phyloP scores from a whole-genome alignment of 2,329 filamentous ascomycete species.

The Aureobasidium zeae region DNA sequence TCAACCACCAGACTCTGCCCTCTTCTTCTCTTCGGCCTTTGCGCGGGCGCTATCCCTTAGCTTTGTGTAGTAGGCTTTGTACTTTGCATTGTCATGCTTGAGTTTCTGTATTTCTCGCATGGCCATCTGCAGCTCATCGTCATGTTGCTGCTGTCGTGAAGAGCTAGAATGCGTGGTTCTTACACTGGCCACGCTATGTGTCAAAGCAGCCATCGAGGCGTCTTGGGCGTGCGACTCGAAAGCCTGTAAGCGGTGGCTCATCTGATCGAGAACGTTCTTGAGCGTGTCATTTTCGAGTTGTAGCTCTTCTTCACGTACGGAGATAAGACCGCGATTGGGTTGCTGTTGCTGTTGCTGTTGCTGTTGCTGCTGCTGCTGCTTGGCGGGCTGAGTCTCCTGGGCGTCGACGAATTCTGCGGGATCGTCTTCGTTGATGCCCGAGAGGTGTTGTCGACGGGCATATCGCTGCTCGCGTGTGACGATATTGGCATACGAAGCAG shows the following conservation, averaged over 20 bases:
- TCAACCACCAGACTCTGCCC: not conserved
- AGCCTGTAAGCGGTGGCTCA: conserved; percentile 78
- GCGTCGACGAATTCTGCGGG: conserved; percentile 83
- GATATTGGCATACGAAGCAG: conserved; percentile 87
- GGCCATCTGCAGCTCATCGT: conserved; percentile 6
- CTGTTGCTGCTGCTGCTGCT: too few species aligned
- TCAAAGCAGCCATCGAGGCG: conserved; percentile 61
- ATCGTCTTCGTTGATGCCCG: conserved; percentile 44
- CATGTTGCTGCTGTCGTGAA: conserved; percentile 2
- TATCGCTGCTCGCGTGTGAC: conserved; percentile 43
- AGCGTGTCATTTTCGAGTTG: conserved; percentile 79
- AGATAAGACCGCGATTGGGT: conserved; percentile 33
- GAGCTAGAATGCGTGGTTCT: conserved; percentile 1
- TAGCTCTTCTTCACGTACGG: conserved; percentile 59
- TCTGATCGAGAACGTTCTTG: conserved; percentile 74
- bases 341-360: too few species aligned
- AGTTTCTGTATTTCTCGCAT: conserved; percentile 10
- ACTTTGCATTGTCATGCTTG: conserved; percentile 9
- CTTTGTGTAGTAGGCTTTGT: conserved; percentile 2
- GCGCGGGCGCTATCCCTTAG: conserved; percentile 17
- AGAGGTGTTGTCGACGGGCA: conserved; percentile 34
- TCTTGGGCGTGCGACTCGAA: conserved; percentile 91
- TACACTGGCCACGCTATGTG: conserved; percentile 57
- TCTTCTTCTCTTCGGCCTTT: conserved; percentile 14
- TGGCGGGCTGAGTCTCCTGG: conserved; percentile 49